These are phyloP conservation scores for Colletotrichum sp. DNA, from an alignment of 2,329 filamentous ascomycete species.

Conservation along the genomic window DNA sequence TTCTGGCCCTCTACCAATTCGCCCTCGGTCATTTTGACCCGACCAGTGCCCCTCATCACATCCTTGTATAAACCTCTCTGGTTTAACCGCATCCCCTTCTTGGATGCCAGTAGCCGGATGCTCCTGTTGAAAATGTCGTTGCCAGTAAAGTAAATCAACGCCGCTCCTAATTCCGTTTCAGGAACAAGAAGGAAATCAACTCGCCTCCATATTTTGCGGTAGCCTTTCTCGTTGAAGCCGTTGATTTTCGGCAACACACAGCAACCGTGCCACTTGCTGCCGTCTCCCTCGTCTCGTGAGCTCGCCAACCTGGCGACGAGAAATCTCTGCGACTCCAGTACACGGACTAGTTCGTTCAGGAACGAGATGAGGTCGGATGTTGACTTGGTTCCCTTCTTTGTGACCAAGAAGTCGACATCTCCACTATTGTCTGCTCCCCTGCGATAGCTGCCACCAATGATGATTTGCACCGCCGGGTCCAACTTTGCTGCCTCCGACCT, in stretches of 20 bases:
- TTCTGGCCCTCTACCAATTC: slow-evolving; percentile 73
- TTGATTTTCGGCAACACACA: slow-evolving; percentile 65
- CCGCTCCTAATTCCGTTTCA: slow-evolving; percentile 77
- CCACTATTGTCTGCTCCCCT: slow-evolving; percentile 75
- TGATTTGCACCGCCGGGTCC: slow-evolving; percentile 69
- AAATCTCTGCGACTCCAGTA: slow-evolving; percentile 66
- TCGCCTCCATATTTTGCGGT: slow-evolving; percentile 69
- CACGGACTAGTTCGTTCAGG: slow-evolving; percentile 65
- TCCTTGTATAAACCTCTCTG: slow-evolving; percentile 80
- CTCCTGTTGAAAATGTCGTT: slow-evolving; percentile 95
- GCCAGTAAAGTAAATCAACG: slow-evolving; percentile 93
- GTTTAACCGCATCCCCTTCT: slow-evolving; percentile 83
- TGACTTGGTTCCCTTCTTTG: slow-evolving; percentile 61
- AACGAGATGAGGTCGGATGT: slow-evolving; percentile 64
- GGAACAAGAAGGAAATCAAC: slow-evolving; percentile 88
- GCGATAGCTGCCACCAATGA: slow-evolving; percentile 84
- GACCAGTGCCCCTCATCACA: slow-evolving; percentile 62
- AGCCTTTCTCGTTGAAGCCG: slow-evolving; percentile 34
- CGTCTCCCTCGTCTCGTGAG: slow-evolving; percentile 48
- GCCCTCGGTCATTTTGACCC: slow-evolving; percentile 69
- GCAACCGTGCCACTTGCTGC: slow-evolving; percentile 89
- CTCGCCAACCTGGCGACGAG: slow-evolving; percentile 73
- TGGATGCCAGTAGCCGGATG: slow-evolving; percentile 77
- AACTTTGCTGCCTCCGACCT: slow-evolving; percentile 59
- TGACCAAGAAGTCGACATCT: slow-evolving; percentile 87